A percentile compares a stretch with the other conserved stretches of the same genome.
Conservation (phyloP, 495 filamentous ascomycete genomes). For the Aspergillus haitiensis region DNA sequence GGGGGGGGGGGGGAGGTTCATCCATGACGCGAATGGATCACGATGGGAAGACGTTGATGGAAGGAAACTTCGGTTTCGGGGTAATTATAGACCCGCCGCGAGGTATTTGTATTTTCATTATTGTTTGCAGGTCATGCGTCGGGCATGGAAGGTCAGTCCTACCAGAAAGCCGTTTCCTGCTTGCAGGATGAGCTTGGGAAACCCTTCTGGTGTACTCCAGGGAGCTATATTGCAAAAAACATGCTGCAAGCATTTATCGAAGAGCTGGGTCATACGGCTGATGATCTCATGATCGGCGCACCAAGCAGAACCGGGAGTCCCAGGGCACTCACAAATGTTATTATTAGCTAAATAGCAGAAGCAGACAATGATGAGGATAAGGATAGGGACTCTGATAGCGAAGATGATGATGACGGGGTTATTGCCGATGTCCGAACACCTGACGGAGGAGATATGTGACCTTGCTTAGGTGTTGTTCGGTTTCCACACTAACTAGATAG, state of each 20-base stretch:
- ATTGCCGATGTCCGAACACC: no score
- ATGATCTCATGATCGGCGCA: conserved; percentile 15
- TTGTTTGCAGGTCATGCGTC: conserved; percentile 21
- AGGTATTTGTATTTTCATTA: conserved; percentile 31
- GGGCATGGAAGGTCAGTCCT: conserved; percentile 18
- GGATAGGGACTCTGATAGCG: no score
- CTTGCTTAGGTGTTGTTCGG: no score
- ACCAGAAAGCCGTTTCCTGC: conserved; percentile 15
- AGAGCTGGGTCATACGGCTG: conserved; percentile 20
- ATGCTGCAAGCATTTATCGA: conserved; percentile 27
- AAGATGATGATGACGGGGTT: no score
- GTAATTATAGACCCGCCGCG: conserved; percentile 20
- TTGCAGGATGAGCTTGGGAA: conserved; percentile 24
- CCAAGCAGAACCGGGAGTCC: not conserved
- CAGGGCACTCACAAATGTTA: not conserved
- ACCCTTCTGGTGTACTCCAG: conserved; percentile 23
- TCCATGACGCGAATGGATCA: not conserved
- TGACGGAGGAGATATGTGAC: no score
- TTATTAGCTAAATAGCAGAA: not conserved
- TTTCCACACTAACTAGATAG: no score
- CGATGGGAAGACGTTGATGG: conserved; percentile 23
- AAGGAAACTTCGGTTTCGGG: conserved; percentile 18
- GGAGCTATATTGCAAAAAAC: conserved; percentile 21
- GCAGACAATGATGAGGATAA: not conserved
- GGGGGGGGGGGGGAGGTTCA: no score